phyloP scores from a whole-genome alignment of 257 asterid species.

The Rehmannia glutinosa region DNA sequence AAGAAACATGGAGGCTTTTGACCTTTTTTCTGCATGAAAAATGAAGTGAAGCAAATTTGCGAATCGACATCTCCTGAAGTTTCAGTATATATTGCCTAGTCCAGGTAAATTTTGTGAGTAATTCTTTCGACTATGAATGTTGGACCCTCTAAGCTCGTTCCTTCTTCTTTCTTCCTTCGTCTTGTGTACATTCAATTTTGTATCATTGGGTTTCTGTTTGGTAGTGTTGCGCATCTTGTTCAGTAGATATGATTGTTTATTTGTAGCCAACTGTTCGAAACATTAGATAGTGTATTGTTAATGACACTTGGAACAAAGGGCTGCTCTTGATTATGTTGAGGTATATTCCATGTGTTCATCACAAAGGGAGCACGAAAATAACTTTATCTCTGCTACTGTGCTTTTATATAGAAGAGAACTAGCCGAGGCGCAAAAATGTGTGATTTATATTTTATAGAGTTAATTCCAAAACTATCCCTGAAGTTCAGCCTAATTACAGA shows the following conservation, averaged over 20 bases:
- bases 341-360: not conserved
- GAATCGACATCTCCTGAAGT: constrained; percentile 14
- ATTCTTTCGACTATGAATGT: constrained; percentile 21
- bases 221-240: constrained; percentile 13
- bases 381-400: not conserved
- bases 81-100: constrained; percentile 20
- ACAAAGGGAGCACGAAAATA: not conserved
- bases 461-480: no score
- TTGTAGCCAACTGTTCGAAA: constrained; percentile 16
- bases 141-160: not conserved
- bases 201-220: constrained; percentile 18
- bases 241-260: constrained; percentile 26
- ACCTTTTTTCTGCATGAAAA: not conserved
- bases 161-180: not conserved
- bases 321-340: not conserved
- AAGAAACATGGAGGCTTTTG: constrained; percentile 20
- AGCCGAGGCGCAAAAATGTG: no score
- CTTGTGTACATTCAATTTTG: constrained; percentile 33
- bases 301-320: not conserved
- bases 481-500: no score
- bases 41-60: not conserved
- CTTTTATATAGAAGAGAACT: no score
- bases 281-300: constrained; percentile 3
- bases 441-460: no score
- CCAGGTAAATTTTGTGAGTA: constrained; percentile 30